Base-by-base conservation (phyloP, 164 flowering plant genomes). In the Brasenia schreberi region DNA sequence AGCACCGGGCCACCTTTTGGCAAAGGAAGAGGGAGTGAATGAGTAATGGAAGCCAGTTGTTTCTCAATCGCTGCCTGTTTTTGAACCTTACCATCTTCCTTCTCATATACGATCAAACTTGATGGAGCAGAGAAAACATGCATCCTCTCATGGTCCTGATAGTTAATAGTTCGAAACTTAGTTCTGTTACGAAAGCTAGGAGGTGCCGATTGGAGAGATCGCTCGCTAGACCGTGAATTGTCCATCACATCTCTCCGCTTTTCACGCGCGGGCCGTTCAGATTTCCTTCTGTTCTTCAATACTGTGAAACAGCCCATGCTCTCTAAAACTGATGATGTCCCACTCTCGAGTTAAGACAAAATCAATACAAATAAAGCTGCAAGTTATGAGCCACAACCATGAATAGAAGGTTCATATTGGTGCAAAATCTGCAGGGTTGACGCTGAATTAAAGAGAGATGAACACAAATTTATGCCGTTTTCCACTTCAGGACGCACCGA, bases 11-110 rank as follows among this genome's bases (percentile, higher is more conserved):
- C 64, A 69, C 70, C 70, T 65, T 78, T 86, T 14, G 92, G 90
- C 1, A 96, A 84, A 16, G 99, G 99, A 67, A 94, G 95, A 61
- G 99, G 99, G 68, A 94, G 88, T 39, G 99, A 97, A 66, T 84
- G 90, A 19, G 99, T 93, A 74, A 75, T 82, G 17, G 82, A 79
- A 11, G 78, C 63, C 12, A 68, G 69, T 17, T 70, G 84, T 58
- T 91, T 92, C 72, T 81, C 84, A n/a, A 70, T 69, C 18, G 76
- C 66, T 58, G 67, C 69, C n/a, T 78, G 79, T 17, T 77, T 80
- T 59, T 90, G 84, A 10, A 88, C 94, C 9, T 86, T 80, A 0
- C 76, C 9, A 53, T 53, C 59, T 7, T 60, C 62, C 23, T 19
- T 6, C 62, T 60, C 62, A 0, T n/a, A 7, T 7, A 60, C 82